Evolutionary conservation across 2,329 filamentous ascomycete species (phyloP), one percentile per base, ranked within the genome.

Genomic region (Fusarium miscanthi): DNA sequence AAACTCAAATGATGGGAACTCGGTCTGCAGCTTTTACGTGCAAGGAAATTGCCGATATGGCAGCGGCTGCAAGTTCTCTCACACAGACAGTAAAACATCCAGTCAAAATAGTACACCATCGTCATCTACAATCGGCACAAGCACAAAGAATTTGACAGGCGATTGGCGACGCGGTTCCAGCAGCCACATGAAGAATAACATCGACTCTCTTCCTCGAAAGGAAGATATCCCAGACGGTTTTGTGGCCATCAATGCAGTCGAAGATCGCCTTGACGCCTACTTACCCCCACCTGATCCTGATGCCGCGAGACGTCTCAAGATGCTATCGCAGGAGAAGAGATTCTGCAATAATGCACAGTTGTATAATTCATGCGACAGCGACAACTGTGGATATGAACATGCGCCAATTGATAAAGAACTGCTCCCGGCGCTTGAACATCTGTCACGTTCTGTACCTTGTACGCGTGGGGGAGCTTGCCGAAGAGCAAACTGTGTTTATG

Each of bases 31-130:
- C 19, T 77, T 76, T 53, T 76, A 70, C 38, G 21, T n/a, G 17
- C 43, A 65, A 3, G 74, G 73, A 9, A 77, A 76, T 69, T 77
- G 75, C 53, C 70, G 63, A 57, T 77, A 76, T 31, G 75, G 75
- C 25, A 72, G 38, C 46, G 42, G 46, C 41, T 77, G 75, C 72
- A 71, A 66, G 40, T 61, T 72, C 42, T 31, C 42, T 4, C 74
- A 76, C 16, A 23, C 54, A 21, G 61, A 70, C 40, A 58, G 38
- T 46, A 76, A 72, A 62, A 31, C 52, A 31, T 58, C 58, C 16
- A 67, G 62, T 46, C 65, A 72, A 30, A 51, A 65, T 38, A 66
- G 66, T 14, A 71, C 70, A 10, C 61, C 68, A 1, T 63, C 70
- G 13, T 62, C 65, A 3, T 59, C 66, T n/a, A 56, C 63, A 21